Percentiles rank a stretch among this genome's conserved stretches.
phyloP scores from a whole-genome alignment of 169 alveolate genomes.

The Amoebophrya sp. region DNA sequence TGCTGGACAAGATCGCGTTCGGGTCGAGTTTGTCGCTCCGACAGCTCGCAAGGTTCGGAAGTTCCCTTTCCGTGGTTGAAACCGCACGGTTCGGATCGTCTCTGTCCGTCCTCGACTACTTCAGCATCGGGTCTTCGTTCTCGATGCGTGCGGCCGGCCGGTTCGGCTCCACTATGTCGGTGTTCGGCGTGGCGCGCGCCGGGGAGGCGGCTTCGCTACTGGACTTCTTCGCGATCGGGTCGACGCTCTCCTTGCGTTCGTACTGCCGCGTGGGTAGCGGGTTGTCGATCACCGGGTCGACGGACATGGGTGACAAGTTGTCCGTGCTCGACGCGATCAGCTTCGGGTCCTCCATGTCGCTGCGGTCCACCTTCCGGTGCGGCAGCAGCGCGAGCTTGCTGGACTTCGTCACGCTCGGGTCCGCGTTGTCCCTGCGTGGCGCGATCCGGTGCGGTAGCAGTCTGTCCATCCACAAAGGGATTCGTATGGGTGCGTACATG shows the following conservation, averaged over 20 bases:
- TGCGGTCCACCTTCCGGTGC: neutral
- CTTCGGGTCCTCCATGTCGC: conserved; percentile 20
- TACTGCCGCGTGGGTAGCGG: conserved; percentile 28
- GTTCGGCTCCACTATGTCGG: neutral
- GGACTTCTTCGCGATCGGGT: neutral
- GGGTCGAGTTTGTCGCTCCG: conserved; percentile 2
- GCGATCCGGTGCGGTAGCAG: neutral
- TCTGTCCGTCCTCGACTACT: neutral
- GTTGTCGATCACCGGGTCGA: neutral
- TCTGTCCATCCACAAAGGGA: neutral
- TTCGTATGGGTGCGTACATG: neutral
- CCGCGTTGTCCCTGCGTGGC: conserved; percentile 29
- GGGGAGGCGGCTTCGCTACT: neutral
- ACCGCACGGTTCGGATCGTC: neutral
- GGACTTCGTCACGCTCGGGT: conserved; percentile 25
- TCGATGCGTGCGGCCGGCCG: conserved; percentile 4
- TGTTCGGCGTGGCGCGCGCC: neutral
- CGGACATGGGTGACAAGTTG: neutral
- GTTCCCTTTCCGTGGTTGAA: neutral
- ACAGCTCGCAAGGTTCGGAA: neutral
- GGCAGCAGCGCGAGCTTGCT: neutral
- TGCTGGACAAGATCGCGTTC: neutral
- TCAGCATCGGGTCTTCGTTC: neutral
- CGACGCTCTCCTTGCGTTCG: neutral
- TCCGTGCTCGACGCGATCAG: neutral